A percentile compares a stretch with the other conserved stretches of the same genome.
These are phyloP conservation scores for Penicillium manginii DNA, from an alignment of 495 filamentous ascomycete species.

Conservation along the genomic window DNA sequence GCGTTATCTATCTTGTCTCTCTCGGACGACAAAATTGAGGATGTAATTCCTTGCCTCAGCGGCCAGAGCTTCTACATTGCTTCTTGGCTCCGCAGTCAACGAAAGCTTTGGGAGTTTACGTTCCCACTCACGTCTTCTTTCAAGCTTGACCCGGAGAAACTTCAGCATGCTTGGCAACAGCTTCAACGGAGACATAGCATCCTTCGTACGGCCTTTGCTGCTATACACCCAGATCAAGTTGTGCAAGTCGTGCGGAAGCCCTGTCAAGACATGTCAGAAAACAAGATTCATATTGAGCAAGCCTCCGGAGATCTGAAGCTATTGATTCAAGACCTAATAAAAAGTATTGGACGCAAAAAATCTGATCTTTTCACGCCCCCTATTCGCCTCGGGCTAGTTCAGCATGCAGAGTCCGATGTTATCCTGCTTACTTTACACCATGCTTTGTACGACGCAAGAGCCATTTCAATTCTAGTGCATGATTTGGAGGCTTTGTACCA, in stretches of 20 bases:
- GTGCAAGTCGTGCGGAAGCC: neutral
- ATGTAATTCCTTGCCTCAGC: conserved; percentile 59
- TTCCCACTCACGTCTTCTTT: conserved; percentile 55
- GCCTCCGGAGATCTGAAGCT: neutral
- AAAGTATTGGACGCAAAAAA: neutral
- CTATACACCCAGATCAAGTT: neutral
- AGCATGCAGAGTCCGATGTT: conserved; percentile 11
- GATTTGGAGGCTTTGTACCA: conserved; percentile 26
- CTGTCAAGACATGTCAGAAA: neutral
- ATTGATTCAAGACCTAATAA: neutral
- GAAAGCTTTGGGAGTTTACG: conserved; percentile 60
- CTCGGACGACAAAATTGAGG: conserved; percentile 27
- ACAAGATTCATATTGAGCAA: neutral
- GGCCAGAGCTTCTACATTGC: conserved; percentile 73
- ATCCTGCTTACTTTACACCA: conserved; percentile 30
- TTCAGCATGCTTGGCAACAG: conserved; percentile 55
- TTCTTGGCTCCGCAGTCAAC: conserved; percentile 62
- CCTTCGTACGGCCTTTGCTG: neutral
- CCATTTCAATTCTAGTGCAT: conserved; percentile 17
- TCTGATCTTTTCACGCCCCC: neutral
- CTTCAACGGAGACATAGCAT: neutral
- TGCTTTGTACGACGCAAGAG: conserved; percentile 34
- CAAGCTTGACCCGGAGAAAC: conserved; percentile 28
- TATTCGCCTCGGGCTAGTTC: neutral
- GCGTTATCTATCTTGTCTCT: neutral